Evolutionary conservation across 1,284 basidiomycete genomes (phyloP).

Genomic region (Apiotrichum sp.): DNA sequence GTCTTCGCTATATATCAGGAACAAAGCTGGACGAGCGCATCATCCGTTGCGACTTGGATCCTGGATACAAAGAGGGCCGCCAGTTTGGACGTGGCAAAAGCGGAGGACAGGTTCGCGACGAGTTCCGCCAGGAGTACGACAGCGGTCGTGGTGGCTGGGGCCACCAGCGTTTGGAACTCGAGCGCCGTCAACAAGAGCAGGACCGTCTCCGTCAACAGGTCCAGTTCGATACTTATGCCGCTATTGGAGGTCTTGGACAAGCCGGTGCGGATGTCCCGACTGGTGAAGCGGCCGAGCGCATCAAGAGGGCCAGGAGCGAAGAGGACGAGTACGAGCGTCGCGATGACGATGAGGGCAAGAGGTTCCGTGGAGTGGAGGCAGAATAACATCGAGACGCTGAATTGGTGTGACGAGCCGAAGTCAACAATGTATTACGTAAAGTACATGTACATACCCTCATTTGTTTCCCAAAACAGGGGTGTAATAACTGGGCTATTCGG

Average conservation of each 20-base stretch:
- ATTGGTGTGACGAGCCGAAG: no score
- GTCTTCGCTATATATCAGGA: slow-evolving; percentile 88
- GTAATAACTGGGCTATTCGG: no score
- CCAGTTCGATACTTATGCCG: slow-evolving; percentile 80
- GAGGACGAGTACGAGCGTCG: slow-evolving; percentile 14
- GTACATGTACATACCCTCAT: no score
- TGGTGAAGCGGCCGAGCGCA: slow-evolving; percentile 32
- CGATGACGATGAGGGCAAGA: slow-evolving; percentile 37
- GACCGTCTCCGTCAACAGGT: slow-evolving; percentile 69
- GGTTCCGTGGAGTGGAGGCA: slow-evolving; percentile 40
- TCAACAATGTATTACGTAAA: no score
- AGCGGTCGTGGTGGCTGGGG: slow-evolving; percentile 96
- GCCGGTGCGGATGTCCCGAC: slow-evolving; percentile 68
- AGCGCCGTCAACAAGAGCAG: slow-evolving; percentile 58
- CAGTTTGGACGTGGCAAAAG: slow-evolving; percentile 97
- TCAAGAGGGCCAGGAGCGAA: slow-evolving; percentile 35
- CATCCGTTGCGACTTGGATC: slow-evolving; percentile 94
- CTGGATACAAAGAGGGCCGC: slow-evolving; percentile 94
- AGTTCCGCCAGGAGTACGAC: slow-evolving; percentile 96
- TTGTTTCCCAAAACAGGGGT: no score
- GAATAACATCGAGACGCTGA: slow-evolving; percentile 13
- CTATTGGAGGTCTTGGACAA: slow-evolving; percentile 69
- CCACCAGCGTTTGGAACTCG: slow-evolving; percentile 50
- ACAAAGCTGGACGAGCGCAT: slow-evolving; percentile 99
- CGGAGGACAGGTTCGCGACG: slow-evolving; percentile 92